These are phyloP conservation scores for Trapa bicornis DNA, from an alignment of 345 rosid species.

Conservation along the genomic window DNA sequence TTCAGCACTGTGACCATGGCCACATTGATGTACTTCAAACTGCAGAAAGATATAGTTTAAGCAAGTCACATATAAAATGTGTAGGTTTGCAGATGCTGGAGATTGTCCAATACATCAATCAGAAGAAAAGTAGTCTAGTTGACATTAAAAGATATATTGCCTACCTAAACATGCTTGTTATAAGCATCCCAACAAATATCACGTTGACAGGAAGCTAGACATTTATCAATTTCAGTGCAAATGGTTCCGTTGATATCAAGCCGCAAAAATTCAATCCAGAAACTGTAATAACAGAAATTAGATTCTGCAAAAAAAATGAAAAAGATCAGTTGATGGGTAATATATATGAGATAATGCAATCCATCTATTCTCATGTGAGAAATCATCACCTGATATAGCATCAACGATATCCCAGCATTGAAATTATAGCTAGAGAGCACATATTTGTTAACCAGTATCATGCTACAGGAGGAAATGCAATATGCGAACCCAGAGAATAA, in stretches of 20 bases:
- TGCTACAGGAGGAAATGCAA: constrained; percentile 90
- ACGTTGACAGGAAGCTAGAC: constrained; percentile 94
- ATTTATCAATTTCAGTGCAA: constrained; percentile 69
- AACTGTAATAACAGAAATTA: constrained; percentile 78
- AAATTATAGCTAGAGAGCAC: constrained; percentile 91
- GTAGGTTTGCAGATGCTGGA: not conserved
- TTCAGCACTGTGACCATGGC: constrained; percentile 98
- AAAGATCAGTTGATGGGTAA: constrained; percentile 1
- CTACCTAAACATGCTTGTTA: constrained; percentile 99
- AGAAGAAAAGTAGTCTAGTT: not conserved
- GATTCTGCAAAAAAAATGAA: constrained; percentile 50
- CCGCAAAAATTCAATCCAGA: constrained; percentile 53
- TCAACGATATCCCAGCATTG: constrained; percentile 87
- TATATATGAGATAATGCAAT: constrained; percentile 3
- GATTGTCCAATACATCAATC: not conserved
- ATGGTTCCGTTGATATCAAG: constrained; percentile 70
- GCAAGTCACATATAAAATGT: not conserved
- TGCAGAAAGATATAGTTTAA: constrained; percentile 22
- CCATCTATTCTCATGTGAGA: not conserved
- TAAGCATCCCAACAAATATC: constrained; percentile 94
- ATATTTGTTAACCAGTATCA: constrained; percentile 88
- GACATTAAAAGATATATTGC: constrained; percentile 5
- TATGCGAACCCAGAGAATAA: constrained; percentile 81
- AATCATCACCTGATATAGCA: constrained; percentile 78
- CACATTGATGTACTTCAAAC: constrained; percentile 87